These are phyloP conservation scores for Closterium sp. DNA, from an alignment of 139 green algal species.

Conservation along the genomic window DNA sequence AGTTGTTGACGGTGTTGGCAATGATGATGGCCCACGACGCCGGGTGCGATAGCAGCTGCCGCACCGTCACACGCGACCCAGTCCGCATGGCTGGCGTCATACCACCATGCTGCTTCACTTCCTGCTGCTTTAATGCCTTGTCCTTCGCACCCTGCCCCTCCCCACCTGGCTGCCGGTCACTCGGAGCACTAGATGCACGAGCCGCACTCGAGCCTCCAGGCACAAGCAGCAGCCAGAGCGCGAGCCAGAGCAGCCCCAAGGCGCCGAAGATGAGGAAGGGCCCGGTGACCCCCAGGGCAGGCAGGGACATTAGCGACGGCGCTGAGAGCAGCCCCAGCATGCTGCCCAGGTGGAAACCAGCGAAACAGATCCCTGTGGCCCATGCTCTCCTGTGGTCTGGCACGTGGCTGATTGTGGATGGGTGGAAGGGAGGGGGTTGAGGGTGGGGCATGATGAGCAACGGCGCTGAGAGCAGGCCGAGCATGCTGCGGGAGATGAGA, in stretches of 20 bases:
- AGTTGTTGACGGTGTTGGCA: conserved; percentile 61
- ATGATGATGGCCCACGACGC: conserved; percentile 54
- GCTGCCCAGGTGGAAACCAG: conserved; percentile 53
- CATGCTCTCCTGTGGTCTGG: conserved; percentile 43
- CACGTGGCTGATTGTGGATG: conserved; percentile 47
- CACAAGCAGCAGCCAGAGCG: conserved; percentile 27
- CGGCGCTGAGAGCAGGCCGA: no score
- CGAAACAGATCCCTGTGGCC: conserved; percentile 38
- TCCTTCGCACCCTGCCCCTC: no score
- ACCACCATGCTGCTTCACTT: neutral
- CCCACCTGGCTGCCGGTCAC: neutral
- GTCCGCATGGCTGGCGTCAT: no score
- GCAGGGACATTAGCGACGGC: conserved; percentile 68
- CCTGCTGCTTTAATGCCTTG: no score
- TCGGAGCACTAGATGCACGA: neutral
- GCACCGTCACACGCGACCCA: neutral
- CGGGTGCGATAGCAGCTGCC: conserved; percentile 44
- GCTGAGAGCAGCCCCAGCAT: conserved; percentile 68
- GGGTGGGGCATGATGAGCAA: no score
- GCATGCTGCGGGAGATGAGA: no score
- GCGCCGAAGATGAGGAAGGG: conserved; percentile 54
- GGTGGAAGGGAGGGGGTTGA: neutral
- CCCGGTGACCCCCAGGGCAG: conserved; percentile 65
- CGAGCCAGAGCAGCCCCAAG: conserved; percentile 52
- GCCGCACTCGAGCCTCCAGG: neutral